Percentiles rank a stretch among this genome's conserved stretches.
Evolutionary conservation across 208 protist species (phyloP).

Genomic region (Acanthamoeba healyi): DNA sequence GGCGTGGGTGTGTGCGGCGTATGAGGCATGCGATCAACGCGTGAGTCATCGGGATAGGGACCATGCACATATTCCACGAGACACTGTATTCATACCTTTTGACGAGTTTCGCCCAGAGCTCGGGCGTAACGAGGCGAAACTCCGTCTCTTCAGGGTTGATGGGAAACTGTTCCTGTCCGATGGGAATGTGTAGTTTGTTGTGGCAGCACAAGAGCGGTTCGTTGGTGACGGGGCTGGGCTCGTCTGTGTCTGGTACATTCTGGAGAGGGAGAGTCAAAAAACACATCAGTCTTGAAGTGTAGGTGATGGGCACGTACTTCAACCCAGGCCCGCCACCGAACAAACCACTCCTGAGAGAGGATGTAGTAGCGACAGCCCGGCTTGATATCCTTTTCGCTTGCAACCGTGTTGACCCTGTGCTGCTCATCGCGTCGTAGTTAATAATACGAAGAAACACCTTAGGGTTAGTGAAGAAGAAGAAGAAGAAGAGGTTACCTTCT

Average conservation of each 20-base stretch:
- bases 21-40: too few species aligned
- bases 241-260: background rate
- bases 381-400: background rate
- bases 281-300: background rate
- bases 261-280: background rate
- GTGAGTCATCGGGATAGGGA: background rate
- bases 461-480: background rate
- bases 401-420: background rate
- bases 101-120: background rate
- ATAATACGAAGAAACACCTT: background rate
- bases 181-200: background rate
- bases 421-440: background rate
- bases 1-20: too few species aligned
- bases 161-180: background rate
- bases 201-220: background rate
- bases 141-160: background rate
- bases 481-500: background rate
- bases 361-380: background rate
- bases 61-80: background rate
- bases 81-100: background rate
- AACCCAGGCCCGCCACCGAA: background rate
- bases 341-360: slow-evolving; percentile 49
- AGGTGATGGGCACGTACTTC: background rate
- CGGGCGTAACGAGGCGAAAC: background rate
- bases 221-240: slow-evolving; percentile 33